Conservation (phyloP, 2,329 filamentous ascomycete genomes). For the Scedosporium dehoogii region DNA sequence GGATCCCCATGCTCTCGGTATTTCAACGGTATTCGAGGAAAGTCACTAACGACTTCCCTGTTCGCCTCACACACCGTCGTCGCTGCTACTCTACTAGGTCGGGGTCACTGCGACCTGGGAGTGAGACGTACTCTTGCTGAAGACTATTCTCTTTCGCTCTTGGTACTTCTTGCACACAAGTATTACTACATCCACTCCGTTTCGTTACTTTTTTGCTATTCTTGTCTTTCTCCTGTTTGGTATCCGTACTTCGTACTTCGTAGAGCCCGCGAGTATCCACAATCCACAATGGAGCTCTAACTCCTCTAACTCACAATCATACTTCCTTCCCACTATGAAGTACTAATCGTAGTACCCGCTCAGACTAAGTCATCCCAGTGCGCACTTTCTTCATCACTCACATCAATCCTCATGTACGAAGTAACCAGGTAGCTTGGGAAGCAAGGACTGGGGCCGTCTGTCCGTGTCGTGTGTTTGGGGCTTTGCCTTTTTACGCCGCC, state of each 20-base stretch:
- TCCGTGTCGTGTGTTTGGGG: neutral
- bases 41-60: neutral
- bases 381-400: neutral
- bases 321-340: too few relatives aligned
- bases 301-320: too few relatives aligned
- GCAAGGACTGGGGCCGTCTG: neutral
- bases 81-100: too few relatives aligned
- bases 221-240: neutral
- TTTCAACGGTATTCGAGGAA: neutral
- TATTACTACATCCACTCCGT: neutral
- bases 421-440: neutral
- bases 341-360: too few relatives aligned
- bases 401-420: neutral
- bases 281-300: too few relatives aligned
- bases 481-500: neutral
- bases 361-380: neutral
- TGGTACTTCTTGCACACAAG: neutral
- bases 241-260: neutral
- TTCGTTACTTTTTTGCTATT: neutral
- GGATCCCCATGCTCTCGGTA: constrained; percentile 1
- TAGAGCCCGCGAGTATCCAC: neutral
- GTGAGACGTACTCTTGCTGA: neutral
- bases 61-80: too few relatives aligned
- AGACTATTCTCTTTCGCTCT: neutral
- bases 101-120: neutral